Percentiles rank a stretch among this genome's conserved stretches.
These are phyloP conservation scores for Capronia epimyces DNA, from an alignment of 2,329 filamentous ascomycete genomes.

Conservation along the genomic window DNA sequence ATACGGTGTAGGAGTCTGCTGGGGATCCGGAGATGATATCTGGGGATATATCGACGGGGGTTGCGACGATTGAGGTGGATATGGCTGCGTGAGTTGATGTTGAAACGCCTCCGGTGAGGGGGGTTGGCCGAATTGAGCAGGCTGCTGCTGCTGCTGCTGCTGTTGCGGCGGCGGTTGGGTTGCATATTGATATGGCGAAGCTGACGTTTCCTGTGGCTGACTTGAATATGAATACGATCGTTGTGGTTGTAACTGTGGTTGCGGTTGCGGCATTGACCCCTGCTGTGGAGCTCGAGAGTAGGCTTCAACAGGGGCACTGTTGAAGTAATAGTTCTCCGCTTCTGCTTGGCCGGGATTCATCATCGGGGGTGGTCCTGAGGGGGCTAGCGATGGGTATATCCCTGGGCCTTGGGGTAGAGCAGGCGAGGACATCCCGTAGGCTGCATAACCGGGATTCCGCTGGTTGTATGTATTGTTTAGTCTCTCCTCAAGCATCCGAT, in stretches of 20 bases:
- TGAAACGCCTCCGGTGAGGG: constrained; percentile 25
- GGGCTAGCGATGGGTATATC: constrained; percentile 66
- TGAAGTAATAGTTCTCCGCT: constrained; percentile 78
- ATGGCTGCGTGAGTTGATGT: constrained; percentile 13
- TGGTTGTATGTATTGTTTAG: constrained; percentile 77
- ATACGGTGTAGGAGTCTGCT: constrained; percentile 18
- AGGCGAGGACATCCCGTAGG: constrained; percentile 37
- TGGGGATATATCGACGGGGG: constrained; percentile 23
- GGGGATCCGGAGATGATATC: constrained; percentile 21
- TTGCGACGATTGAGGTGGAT: constrained; percentile 17
- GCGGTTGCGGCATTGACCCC: constrained; percentile 46
- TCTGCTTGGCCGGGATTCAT: constrained; percentile 43
- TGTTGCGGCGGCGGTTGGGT: constrained; percentile 14
- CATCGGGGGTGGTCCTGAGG: constrained; percentile 41
- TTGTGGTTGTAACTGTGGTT: constrained; percentile 33
- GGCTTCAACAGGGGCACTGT: constrained; percentile 50
- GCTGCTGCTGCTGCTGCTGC: constrained; percentile 9
- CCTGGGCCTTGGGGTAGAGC: constrained; percentile 46
- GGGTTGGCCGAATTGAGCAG: constrained; percentile 20
- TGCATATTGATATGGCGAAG: constrained; percentile 20
- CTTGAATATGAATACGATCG: constrained; percentile 27
- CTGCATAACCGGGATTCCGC: constrained; percentile 60
- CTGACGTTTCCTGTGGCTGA: constrained; percentile 19
- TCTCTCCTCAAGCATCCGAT: constrained; percentile 94
- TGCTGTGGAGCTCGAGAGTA: constrained; percentile 48